Evolutionary conservation across 2,329 filamentous ascomycete species (phyloP).

Genomic region (Pseudopyrenochaeta lycopersici): DNA sequence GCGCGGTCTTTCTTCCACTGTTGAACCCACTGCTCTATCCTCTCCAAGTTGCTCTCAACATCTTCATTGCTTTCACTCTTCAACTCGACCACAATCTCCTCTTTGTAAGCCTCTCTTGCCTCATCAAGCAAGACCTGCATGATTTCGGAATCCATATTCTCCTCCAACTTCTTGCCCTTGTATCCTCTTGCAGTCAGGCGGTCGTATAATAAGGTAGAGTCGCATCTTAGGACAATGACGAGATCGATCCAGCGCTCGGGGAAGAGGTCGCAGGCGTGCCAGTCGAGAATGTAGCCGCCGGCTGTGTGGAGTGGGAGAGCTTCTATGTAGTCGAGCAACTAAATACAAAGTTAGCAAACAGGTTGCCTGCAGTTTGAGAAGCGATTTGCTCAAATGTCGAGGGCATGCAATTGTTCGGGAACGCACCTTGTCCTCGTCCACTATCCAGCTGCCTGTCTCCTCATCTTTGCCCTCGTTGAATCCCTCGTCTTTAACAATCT

Average conservation of each 20-base stretch:
- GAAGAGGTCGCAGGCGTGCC: conserved; percentile 97
- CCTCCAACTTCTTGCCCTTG: conserved; percentile 85
- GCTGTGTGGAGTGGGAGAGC: conserved; percentile 70
- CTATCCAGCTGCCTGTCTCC: conserved; percentile 85
- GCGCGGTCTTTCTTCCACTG: conserved; percentile 79
- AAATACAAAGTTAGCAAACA: conserved; percentile 4
- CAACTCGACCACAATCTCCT: conserved; percentile 88
- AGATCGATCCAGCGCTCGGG: conserved; percentile 94
- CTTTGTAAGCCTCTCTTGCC: conserved; percentile 84
- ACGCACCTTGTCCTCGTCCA: conserved; percentile 91
- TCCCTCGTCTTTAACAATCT: conserved; percentile 85
- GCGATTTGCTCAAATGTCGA: no score
- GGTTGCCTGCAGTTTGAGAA: not conserved
- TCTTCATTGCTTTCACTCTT: conserved; percentile 85
- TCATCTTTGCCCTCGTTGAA: conserved; percentile 92
- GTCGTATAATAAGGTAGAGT: conserved; percentile 84
- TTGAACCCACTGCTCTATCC: conserved; percentile 82
- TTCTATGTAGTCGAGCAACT: conserved; percentile 90
- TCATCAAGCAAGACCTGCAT: conserved; percentile 95
- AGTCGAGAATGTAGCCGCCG: conserved; percentile 92
- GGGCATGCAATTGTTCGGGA: not conserved
- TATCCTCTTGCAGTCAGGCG: conserved; percentile 82
- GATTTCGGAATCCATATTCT: conserved; percentile 96
- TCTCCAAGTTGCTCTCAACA: conserved; percentile 86
- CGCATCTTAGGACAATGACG: conserved; percentile 86